Evolutionary conservation across 257 asterid genomes (phyloP), one percentile per base, ranked within the genome.

Genomic region (Przewalskia tangutica): DNA sequence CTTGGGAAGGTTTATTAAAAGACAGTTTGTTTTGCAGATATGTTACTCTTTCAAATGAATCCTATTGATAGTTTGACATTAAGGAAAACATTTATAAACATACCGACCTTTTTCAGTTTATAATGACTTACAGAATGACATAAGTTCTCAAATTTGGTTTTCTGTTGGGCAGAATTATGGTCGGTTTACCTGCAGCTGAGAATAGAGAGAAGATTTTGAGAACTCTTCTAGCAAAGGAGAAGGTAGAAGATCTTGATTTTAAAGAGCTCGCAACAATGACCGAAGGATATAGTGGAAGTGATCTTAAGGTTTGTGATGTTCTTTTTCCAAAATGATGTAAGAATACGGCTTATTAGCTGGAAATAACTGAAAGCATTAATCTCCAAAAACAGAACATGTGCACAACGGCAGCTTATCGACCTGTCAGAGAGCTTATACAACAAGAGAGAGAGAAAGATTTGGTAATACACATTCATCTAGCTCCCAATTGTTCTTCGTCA

Each of bases 231-330:
- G 88, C 97, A 2, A 95, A 95, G 88, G 99, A 95, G 85, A 94
- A 91, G 20, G 93, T 88, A 18, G 91, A 90, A 86, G 92, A 87
- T 77, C 85, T 95, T 18, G 98, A 95, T 76, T 95, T 86, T 86
- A 94, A 94, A 85, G 98, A 95, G 90, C 90, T 95, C 68, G 95
- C 93, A 20, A 81, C 77, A 79, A 88, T 94, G 92, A 95, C 97
- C 8, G 99, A 95, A 88, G 99, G 99, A 85, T 95, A 92, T 68
- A 94, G 92, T 80, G 97, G 99, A 84, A 95, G 99, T 77, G 99
- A 95, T 91, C 99, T 95, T 73, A 95, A 95, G 99, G 99, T 95
- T 68, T 82, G 89, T 79, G 59, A 13, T 81, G 64, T 67, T 48
- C 65, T 20, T 53, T 18, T 55, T 73, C 68, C 16, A 50, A 8